Evolutionary conservation across 345 rosid species (phyloP).

Genomic region (Linum trigynum): DNA sequence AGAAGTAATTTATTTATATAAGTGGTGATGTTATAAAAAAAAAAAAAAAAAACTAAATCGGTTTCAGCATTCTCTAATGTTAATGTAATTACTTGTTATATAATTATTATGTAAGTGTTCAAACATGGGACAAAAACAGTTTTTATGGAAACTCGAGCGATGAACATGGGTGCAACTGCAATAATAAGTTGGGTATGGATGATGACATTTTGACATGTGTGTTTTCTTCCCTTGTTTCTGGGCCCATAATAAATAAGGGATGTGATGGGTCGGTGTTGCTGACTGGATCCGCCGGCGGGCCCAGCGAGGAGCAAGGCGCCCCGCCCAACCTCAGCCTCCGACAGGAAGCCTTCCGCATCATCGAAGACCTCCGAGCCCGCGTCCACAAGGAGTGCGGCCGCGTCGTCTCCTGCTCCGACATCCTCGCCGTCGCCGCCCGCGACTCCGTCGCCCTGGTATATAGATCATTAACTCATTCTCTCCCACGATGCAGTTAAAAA

Average conservation of each 20-base stretch:
- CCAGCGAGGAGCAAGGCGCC: constrained; percentile 75
- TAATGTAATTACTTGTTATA: no score
- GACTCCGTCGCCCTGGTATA: constrained; percentile 50
- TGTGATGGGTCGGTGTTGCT: constrained; percentile 83
- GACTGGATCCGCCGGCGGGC: constrained; percentile 71
- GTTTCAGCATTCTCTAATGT: no score
- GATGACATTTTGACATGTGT: background rate
- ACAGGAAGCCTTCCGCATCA: constrained; percentile 31
- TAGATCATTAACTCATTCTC: background rate
- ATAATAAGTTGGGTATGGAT: no score
- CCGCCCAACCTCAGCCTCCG: constrained; percentile 48
- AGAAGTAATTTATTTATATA: no score
- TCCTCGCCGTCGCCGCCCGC: constrained; percentile 48
- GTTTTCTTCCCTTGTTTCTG: background rate
- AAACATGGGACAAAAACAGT: no score
- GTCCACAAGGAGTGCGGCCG: constrained; percentile 37
- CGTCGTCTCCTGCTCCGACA: constrained; percentile 51
- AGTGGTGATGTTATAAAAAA: no score
- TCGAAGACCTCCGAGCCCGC: constrained; percentile 33
- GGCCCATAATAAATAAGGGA: constrained; percentile 57
- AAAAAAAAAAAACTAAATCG: no score
- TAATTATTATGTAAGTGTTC: no score
- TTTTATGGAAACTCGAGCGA: no score
- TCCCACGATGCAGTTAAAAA: no score
- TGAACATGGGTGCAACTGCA: no score